Evolutionary conservation across 371 early-diverging fungal genomes (phyloP).

Genomic region (Vairimorpha apis): DNA sequence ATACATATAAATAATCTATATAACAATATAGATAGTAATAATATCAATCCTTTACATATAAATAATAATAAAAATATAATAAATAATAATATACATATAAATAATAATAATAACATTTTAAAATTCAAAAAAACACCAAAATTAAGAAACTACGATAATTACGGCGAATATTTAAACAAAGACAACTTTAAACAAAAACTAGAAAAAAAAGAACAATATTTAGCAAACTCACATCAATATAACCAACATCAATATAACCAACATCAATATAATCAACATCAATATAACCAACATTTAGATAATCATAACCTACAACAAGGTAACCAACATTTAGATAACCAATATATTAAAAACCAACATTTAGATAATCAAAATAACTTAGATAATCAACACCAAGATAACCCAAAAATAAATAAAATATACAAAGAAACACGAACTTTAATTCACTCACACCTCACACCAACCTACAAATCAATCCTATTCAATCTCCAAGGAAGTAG

Average conservation of each 20-base stretch:
- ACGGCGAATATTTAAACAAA: constrained; percentile 52
- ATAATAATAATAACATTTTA: constrained; percentile 19
- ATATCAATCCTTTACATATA: constrained; percentile 2
- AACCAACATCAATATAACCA: too few species aligned
- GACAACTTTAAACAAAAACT: constrained; percentile 20
- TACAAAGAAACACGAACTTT: neutral
- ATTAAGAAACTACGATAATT: constrained; percentile 52
- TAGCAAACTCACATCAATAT: neutral
- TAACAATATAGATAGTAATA: constrained; percentile 21
- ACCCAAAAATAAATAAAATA: too few species aligned
- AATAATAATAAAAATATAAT: constrained; percentile 1
- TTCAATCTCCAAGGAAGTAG: constrained; percentile 6
- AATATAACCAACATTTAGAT: too few species aligned
- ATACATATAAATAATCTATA: constrained; percentile 32
- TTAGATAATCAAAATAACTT: too few species aligned
- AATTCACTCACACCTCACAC: neutral
- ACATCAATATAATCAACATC: too few species aligned
- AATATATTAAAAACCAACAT: too few species aligned
- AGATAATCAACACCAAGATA: too few species aligned
- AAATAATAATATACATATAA: constrained; percentile 10
- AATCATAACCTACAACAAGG: too few species aligned
- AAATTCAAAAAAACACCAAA: constrained; percentile 38
- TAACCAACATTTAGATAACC: too few species aligned
- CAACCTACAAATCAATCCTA: neutral
- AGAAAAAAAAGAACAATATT: neutral